Base-by-base conservation (phyloP, 208 protist genomes). In the Leishmania aethiopica region DNA sequence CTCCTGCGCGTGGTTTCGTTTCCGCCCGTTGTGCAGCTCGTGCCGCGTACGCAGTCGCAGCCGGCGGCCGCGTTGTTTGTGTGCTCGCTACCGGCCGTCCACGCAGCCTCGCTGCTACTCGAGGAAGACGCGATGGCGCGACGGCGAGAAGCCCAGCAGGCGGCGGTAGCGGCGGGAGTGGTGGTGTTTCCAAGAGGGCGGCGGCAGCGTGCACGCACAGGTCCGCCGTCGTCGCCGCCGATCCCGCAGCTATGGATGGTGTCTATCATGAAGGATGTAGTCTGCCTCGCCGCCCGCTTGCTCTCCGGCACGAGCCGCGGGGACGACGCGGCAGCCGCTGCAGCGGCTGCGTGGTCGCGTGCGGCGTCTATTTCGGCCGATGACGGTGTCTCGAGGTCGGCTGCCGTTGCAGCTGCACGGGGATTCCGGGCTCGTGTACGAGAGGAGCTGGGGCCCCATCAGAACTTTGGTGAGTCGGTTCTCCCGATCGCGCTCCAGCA, bases 401-500 rank as follows among this genome's bases (percentile, higher is more conserved):
- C 75, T 35, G 76, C 84, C 4, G 77, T 88, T 25, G 15, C 72
- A 40, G 83, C 78, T 10, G 77, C 80, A 3, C 64, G 55, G 11
- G 75, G 35, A 7, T 86, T 82, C 13, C 45, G 84, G 32, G 78
- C 35, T 4, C 78, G 42, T 13, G 79, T 86, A 25, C 76, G 75
- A 47, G 87, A 90, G 60, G 87, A 90, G 72, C 77, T 90, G 22
- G 87, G 87, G 8, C 87, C 87, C 0, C 85, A 80, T 45, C 87
- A 88, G 51, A 35, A 62, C 64, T 79, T 66, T 11, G 47, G 75
- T n/a, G 75, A 72, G 42, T 79, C 83, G 0, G 42, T 85, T 7
- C 49, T 88, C 13, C 84, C 88, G 40, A 55, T 72, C 19, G 70
- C 49, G 10, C 66, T 88, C 8, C 80, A 84, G 71, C 79, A 87